phyloP scores from a whole-genome alignment of 495 filamentous ascomycete genomes.

The Daldinia bambusicola region DNA sequence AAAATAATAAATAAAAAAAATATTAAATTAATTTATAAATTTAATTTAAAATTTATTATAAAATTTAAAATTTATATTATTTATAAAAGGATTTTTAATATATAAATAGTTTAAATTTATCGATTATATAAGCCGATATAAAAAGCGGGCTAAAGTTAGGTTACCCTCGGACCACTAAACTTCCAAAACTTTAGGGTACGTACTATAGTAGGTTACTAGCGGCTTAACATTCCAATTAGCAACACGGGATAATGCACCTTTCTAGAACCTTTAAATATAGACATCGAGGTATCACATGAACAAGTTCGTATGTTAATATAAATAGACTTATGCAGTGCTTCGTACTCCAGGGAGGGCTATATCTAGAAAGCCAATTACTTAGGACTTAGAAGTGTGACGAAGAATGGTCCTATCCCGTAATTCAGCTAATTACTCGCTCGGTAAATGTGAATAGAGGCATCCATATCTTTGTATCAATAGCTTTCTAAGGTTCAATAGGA shows the following conservation, averaged over 20 bases:
- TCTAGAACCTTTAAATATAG: background rate
- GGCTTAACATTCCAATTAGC: conserved; percentile 26
- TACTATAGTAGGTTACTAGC: conserved; percentile 21
- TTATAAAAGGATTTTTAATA: too few species aligned
- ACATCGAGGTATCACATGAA: background rate
- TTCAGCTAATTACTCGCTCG: background rate
- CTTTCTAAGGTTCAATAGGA: background rate
- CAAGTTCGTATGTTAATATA: background rate
- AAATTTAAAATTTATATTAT: too few species aligned
- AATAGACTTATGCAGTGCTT: background rate
- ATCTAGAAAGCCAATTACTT: background rate
- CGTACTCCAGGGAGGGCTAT: background rate
- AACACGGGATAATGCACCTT: background rate
- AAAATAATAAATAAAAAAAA: too few species aligned
- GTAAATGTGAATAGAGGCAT: background rate
- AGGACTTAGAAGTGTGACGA: background rate
- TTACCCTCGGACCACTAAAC: conserved; percentile 17
- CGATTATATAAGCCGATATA: too few species aligned
- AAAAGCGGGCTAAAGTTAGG: too few species aligned
- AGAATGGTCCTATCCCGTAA: background rate
- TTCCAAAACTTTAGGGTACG: conserved; percentile 19
- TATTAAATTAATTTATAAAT: too few species aligned
- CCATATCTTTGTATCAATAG: too few species aligned
- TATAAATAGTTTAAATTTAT: too few species aligned
- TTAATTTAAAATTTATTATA: too few species aligned